phyloP scores from a whole-genome alignment of 352 stramenopile species.

The Phytopythium kandeliae region DNA sequence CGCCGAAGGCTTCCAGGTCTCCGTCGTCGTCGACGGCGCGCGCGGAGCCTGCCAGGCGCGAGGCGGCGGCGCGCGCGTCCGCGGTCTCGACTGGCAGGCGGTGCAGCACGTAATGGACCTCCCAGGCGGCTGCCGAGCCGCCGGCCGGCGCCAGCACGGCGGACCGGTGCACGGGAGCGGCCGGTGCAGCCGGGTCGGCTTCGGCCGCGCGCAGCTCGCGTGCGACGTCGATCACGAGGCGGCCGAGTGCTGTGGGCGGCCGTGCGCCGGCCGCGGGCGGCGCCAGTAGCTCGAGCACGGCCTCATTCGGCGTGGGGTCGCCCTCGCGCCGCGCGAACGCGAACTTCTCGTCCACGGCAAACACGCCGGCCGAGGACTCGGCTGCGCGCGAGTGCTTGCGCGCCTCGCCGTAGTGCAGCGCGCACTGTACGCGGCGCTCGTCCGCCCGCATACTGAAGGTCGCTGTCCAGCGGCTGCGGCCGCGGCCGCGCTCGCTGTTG shows the following conservation, averaged over 20 bases:
- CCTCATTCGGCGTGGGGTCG: conserved; percentile 21
- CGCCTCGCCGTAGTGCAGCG: conserved; percentile 18
- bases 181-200: neutral
- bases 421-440: conserved; percentile 19
- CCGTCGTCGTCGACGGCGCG: conserved; percentile 38
- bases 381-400: conserved; percentile 21
- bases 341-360: conserved; percentile 41
- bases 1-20: conserved; percentile 37
- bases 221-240: conserved; percentile 31
- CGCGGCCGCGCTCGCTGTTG: no score
- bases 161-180: conserved; percentile 18
- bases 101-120: conserved; percentile 41
- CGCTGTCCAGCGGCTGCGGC: conserved; percentile 6
- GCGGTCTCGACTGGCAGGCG: conserved; percentile 28
- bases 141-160: conserved; percentile 10
- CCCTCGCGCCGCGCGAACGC: conserved; percentile 28
- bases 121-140: conserved; percentile 12
- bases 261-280: neutral
- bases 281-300: conserved; percentile 23
- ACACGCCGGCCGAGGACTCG: conserved; percentile 12
- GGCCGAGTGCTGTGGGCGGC: conserved; percentile 9
- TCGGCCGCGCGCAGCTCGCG: conserved; percentile 12
- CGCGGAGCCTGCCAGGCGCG: conserved; percentile 20
- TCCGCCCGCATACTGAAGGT: conserved; percentile 13
- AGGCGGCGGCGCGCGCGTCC: conserved; percentile 16